Conservation (phyloP, 1,284 basidiomycete species). For the Apiotrichum sp. region DNA sequence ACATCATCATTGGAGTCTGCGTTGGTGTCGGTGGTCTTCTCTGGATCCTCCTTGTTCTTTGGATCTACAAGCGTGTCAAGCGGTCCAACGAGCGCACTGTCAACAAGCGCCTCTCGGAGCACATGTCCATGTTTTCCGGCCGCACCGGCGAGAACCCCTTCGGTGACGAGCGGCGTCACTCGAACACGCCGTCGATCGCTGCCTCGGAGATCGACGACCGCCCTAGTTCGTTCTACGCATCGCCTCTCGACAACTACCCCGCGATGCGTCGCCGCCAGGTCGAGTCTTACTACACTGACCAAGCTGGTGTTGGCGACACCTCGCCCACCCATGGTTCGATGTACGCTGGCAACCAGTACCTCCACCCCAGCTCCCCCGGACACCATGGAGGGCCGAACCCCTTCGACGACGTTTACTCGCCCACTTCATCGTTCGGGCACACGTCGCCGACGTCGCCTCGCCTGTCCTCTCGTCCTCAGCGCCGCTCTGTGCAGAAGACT, state of each 20-base stretch:
- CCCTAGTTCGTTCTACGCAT: slow-evolving; percentile 48
- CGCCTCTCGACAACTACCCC: slow-evolving; percentile 44
- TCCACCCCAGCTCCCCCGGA: background rate
- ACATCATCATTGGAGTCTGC: slow-evolving; percentile 48
- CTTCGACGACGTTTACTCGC: slow-evolving; percentile 44
- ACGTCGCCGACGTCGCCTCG: slow-evolving; percentile 11
- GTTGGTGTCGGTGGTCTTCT: slow-evolving; percentile 44
- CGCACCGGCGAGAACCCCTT: slow-evolving; percentile 20
- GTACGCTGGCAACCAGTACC: background rate
- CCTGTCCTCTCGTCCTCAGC: slow-evolving; percentile 16
- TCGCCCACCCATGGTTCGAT: slow-evolving; percentile 7
- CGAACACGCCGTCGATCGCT: slow-evolving; percentile 37
- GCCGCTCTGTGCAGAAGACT: slow-evolving; percentile 37
- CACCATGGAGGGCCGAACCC: slow-evolving; percentile 31
- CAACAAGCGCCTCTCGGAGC: slow-evolving; percentile 46
- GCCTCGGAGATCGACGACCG: slow-evolving; percentile 46
- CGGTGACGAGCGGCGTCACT: slow-evolving; percentile 25
- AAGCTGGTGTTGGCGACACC: slow-evolving; percentile 11
- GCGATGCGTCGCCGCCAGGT: slow-evolving; percentile 28
- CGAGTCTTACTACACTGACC: slow-evolving; percentile 16
- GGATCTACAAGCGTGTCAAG: slow-evolving; percentile 47
- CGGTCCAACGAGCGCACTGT: slow-evolving; percentile 43
- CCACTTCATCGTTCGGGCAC: slow-evolving; percentile 21
- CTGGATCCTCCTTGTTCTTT: slow-evolving; percentile 44
- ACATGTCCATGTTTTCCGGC: slow-evolving; percentile 45